Conservation (phyloP, 1,139 yeast genomes). For the Suhomyces kunorum region DNA sequence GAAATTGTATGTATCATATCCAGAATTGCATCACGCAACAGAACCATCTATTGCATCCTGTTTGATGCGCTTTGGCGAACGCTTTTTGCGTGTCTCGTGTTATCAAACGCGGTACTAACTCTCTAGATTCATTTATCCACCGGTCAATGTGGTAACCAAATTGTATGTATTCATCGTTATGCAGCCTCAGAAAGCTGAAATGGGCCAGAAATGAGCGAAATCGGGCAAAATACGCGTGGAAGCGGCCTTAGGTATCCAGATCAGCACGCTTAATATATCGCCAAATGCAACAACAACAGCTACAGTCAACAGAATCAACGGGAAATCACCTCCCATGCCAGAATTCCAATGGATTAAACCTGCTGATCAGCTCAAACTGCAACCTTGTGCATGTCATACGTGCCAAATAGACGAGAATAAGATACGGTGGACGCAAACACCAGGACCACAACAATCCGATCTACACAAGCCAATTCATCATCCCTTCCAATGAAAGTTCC, state of each 20-base stretch:
- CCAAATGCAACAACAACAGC: too few species aligned
- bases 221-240: constrained; percentile 1
- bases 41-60: neutral
- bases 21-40: neutral
- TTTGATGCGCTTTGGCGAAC: neutral
- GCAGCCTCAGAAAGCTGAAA: neutral
- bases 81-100: neutral
- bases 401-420: neutral
- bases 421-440: neutral
- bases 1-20: constrained; percentile 51
- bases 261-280: too few species aligned
- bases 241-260: too few species aligned
- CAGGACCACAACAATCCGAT: neutral
- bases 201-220: neutral
- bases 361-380: too few species aligned
- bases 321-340: too few species aligned
- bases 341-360: too few species aligned
- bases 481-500: too few species aligned
- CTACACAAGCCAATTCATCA: neutral
- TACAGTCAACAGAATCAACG: too few species aligned
- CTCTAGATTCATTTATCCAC: constrained; percentile 87
- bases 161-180: constrained; percentile 52
- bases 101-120: constrained; percentile 25
- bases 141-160: constrained; percentile 99
- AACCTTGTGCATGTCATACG: too few species aligned